Conservation (phyloP, 164 flowering plant genomes). For the Nymphaea colorata region DNA sequence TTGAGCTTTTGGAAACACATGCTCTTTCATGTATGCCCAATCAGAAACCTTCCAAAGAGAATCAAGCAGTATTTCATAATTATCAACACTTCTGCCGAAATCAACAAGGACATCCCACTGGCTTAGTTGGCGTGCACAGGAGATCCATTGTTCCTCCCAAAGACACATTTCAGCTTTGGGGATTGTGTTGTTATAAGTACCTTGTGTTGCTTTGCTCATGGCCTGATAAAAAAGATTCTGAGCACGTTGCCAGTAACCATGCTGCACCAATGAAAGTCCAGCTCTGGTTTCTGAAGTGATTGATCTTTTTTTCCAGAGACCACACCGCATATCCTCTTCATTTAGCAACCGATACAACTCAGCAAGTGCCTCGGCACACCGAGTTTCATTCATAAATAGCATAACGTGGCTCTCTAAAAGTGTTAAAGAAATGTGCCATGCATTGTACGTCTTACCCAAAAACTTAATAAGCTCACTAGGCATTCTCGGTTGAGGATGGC, state of each 20-base stretch:
- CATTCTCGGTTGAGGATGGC: conserved; percentile 98
- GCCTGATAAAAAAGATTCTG: conserved; percentile 95
- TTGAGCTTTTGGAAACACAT: conserved; percentile 80
- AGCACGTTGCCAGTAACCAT: conserved; percentile 97
- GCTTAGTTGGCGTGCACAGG: conserved; percentile 82
- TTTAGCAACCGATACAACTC: conserved; percentile 95
- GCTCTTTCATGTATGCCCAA: conserved; percentile 80
- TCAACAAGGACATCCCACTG: conserved; percentile 92
- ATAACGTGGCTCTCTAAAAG: conserved; percentile 93
- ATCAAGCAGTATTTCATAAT: conserved; percentile 79
- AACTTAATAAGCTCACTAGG: conserved; percentile 97
- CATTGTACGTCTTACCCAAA: conserved; percentile 96
- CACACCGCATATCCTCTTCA: conserved; percentile 99
- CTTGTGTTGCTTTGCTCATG: conserved; percentile 98
- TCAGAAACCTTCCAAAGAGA: conserved; percentile 87
- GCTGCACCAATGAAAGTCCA: conserved; percentile 95
- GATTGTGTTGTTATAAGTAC: conserved; percentile 89
- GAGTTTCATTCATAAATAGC: conserved; percentile 81
- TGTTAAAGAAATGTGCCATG: conserved; percentile 94
- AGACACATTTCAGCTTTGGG: conserved; percentile 99
- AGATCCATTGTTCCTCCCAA: conserved; percentile 99
- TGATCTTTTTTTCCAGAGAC: conserved; percentile 90
- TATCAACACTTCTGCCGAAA: conserved; percentile 71
- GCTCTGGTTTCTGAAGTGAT: conserved; percentile 88
- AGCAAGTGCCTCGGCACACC: conserved; percentile 90